A percentile compares a stretch with the other conserved stretches of the same genome.
These are phyloP conservation scores for Phyllosticta paracitricarpa DNA, from an alignment of 2,329 filamentous ascomycete species.

Conservation along the genomic window DNA sequence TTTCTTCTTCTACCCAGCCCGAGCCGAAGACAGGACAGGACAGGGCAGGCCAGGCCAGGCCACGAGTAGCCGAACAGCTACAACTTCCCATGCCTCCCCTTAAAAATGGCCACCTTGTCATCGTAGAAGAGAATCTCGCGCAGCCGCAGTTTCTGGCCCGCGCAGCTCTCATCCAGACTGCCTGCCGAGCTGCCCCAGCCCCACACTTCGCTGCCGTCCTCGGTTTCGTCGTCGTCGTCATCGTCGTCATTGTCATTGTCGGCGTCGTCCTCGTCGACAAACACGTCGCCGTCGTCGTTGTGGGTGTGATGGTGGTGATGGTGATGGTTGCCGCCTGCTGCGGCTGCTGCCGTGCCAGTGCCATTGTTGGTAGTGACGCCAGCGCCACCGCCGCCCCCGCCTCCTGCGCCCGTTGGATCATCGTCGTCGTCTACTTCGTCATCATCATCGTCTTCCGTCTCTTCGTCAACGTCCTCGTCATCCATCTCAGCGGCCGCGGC, in stretches of 20 bases:
- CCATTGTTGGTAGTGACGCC: neutral
- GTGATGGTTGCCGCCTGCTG: neutral
- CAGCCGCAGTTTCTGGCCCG: slow-evolving; percentile 48
- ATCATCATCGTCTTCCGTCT: slow-evolving; percentile 31
- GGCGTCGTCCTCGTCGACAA: slow-evolving; percentile 3
- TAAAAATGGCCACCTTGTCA: slow-evolving; percentile 73
- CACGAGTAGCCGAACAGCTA: slow-evolving; percentile 20
- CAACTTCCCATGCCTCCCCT: slow-evolving; percentile 53
- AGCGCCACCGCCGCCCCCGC: neutral
- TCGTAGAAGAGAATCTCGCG: slow-evolving; percentile 78
- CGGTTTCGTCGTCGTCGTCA: slow-evolving; percentile 35
- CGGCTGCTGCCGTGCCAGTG: neutral
- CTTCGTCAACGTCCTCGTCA: slow-evolving; percentile 27
- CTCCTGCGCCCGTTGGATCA: slow-evolving; percentile 19
- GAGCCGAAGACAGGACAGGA: neutral
- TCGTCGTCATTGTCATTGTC: slow-evolving; percentile 30
- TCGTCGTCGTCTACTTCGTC: slow-evolving; percentile 43
- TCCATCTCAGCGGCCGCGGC: neutral
- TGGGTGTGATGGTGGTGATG: too few species aligned
- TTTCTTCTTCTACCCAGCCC: too few species aligned
- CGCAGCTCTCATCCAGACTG: slow-evolving; percentile 32
- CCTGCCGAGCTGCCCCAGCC: neutral
- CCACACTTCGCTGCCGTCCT: slow-evolving; percentile 27
- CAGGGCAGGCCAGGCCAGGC: neutral
- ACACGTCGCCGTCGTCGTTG: neutral